Evolutionary conservation across 441 rosid species (phyloP), one percentile per base, ranked within the genome.

Genomic region (Gossypium schwendimanii): DNA sequence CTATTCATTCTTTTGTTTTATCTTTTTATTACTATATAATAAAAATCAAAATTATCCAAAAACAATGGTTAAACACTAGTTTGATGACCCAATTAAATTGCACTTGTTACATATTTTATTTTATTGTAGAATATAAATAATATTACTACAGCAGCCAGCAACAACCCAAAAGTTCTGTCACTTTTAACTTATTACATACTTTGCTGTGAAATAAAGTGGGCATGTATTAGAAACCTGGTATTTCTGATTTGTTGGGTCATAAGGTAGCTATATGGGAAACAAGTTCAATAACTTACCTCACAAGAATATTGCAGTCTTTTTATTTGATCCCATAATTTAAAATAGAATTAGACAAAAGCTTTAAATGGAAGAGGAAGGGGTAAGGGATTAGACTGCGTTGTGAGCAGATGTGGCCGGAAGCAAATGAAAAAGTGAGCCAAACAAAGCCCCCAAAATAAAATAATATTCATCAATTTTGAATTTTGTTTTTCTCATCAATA

Each of bases 361-460:
- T 5, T 31, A 6, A 31, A 33, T 33, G 8, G 39, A 33, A 33
- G 7, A 6, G 41, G 41, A 36, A 36, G 41, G 39, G 39, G 10
- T 36, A 36, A 31, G 45, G 65, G 18, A 59, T 26, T 24, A n/a
- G 44, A 36, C 2, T 36, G 44, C 44, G 44, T 8, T 28, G 44
- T 2, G 64, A 47, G n/a, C 53, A 47, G 75, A 77, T 71, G 78
- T 70, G 87, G 81, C 71, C 49, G 31, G 66, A 80, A 80, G 73
- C 64, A 41, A 12, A 54, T 47, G 17, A 54, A 26, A 26, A 58
- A 18, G 49, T 28, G 41, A 67, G 15, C 62, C 74, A 53, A 67
- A 4, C 33, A 47, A 14, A 71, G 18, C 23, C 14, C 7, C 2
- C 23, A 17, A 6, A 33, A 59, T 23, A 70, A 44, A n/a, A 55